Conservation (phyloP, 805 yeast genomes). For the Barnettozyma vustinii region DNA sequence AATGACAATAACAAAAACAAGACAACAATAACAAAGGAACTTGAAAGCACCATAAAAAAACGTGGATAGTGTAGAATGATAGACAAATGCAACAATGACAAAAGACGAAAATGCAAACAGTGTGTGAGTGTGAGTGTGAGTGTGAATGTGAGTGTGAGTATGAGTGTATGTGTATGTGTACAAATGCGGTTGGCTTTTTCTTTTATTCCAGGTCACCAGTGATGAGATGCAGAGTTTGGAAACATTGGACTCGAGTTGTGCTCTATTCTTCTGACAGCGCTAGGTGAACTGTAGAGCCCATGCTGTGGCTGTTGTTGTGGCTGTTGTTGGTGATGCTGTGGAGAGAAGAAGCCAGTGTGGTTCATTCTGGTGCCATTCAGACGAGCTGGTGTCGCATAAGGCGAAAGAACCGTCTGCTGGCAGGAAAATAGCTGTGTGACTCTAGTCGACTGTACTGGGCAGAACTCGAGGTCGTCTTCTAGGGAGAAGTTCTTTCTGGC, state of each 20-base stretch:
- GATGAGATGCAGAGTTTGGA: neutral
- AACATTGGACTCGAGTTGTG: slow-evolving; percentile 7
- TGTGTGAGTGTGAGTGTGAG: neutral
- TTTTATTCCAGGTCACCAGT: neutral
- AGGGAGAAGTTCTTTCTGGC: slow-evolving; percentile 64
- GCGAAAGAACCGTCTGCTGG: slow-evolving; percentile 9
- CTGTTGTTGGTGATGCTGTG: slow-evolving; percentile 11
- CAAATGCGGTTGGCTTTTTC: neutral
- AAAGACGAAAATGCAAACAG: neutral
- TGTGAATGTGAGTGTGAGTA: neutral
- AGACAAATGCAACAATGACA: neutral
- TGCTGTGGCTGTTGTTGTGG: neutral
- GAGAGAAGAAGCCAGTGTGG: slow-evolving; percentile 11
- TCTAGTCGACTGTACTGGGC: slow-evolving; percentile 34
- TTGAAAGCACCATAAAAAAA: neutral
- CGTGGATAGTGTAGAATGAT: neutral
- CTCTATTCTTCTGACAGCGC: slow-evolving; percentile 18
- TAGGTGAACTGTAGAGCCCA: slow-evolving; percentile 12
- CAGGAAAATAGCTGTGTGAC: neutral
- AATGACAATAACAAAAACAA: neutral
- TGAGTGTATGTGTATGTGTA: neutral
- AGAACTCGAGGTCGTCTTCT: slow-evolving; percentile 70
- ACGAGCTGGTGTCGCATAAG: slow-evolving; percentile 22
- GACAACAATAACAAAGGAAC: neutral
- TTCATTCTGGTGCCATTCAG: slow-evolving; percentile 10